Conservation (phyloP, 345 rosid genomes). For the Populus simonii region DNA sequence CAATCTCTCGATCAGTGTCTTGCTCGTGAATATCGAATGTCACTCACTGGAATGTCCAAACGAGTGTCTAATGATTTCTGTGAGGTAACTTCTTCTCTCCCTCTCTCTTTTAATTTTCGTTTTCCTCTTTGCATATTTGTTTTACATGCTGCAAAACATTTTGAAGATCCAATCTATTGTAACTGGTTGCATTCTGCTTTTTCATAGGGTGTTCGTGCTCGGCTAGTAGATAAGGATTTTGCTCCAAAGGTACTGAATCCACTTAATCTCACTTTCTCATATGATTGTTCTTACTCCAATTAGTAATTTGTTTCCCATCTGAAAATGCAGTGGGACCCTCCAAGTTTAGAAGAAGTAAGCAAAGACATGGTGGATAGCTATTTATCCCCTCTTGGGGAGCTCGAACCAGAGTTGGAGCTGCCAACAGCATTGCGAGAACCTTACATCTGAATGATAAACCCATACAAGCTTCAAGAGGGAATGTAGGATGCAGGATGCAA, state of each 20-base stretch:
- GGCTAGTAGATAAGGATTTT: conserved; percentile 78
- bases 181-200: background rate
- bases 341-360: conserved; percentile 46
- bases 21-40: conserved; percentile 69
- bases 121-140: background rate
- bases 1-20: conserved; percentile 83
- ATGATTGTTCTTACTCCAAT: background rate
- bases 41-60: conserved; percentile 56
- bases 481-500: background rate
- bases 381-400: conserved; percentile 39
- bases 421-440: conserved; percentile 54
- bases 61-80: conserved; percentile 65
- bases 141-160: background rate
- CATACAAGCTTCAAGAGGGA: background rate
- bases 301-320: background rate
- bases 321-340: conserved; percentile 61
- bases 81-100: conserved; percentile 48
- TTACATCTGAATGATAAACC: conserved; percentile 19
- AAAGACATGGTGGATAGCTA: conserved; percentile 58
- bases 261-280: background rate
- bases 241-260: conserved; percentile 68
- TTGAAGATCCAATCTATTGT: background rate
- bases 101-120: background rate
- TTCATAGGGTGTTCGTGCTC: conserved; percentile 74
- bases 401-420: conserved; percentile 48